Evolutionary conservation across 1,284 basidiomycete genomes (phyloP), one percentile per base, ranked within the genome.

Genomic region (Mycosarcoma mackinlayi): DNA sequence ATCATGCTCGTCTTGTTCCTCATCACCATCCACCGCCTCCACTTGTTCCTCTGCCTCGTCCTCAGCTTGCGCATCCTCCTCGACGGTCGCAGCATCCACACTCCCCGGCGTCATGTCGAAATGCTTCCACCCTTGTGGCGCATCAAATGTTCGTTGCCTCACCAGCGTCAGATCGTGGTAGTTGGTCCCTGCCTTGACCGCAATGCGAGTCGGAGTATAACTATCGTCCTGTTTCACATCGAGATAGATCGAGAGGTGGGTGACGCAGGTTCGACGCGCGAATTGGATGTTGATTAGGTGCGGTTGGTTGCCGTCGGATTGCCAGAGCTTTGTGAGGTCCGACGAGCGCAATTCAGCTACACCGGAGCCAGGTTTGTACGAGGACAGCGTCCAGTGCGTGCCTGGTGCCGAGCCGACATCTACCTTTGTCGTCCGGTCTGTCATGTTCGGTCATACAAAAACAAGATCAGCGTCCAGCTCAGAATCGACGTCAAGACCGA

Each of bases 231-330:
- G 87, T 3, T 87, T 87, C 82, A 91, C 93, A 77, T 91, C 92
- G 44, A 97, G 90, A 80, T 90, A 89, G 45, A 99, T 87, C 55
- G 92, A 92, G 48, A 99, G 86, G 88, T 96, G 93, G 6, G 64
- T 92, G 25, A 99, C 89, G 8, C 90, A 88, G 18, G 96, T 91
- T 79, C 94, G 92, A 54, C 90, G 88, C 9, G 93, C 89, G 82
- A 99, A 98, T 79, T 95, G 92, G 53, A 97, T 87, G 6, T 93
- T 95, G 78, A 98, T 92, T 62, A 91, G 90, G 84, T 99, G 96
- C 2, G 96, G 96, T 79, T 98, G 96, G 0, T 93, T 92, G 0
- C 96, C 96, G 81, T 99, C 96, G 81, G 84, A 98, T 94, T 98
- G 96, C 96, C 96, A 98, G 76, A 98, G 94, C 0, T 94, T 97